A percentile compares a stretch with the other conserved stretches of the same genome.
phyloP scores from a whole-genome alignment of 2,329 filamentous ascomycete genomes.

The Epichloe brachyelytri region DNA sequence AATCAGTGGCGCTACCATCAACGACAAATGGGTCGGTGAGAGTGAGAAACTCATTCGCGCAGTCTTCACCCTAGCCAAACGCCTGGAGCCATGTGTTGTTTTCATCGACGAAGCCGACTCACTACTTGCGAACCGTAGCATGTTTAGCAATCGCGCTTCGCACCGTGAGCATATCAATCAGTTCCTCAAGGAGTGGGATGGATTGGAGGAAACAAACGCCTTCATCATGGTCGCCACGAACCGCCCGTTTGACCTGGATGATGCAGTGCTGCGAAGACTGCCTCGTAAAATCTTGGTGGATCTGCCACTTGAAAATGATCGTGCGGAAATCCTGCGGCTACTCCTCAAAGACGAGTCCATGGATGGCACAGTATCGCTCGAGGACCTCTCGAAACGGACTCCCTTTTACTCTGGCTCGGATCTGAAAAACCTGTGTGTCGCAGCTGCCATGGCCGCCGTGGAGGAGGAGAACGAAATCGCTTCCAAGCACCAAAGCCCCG shows the following conservation, averaged over 20 bases:
- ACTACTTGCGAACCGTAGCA: conserved; percentile 67
- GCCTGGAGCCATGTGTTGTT: conserved; percentile 81
- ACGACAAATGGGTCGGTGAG: conserved; percentile 93
- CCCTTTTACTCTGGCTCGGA: conserved; percentile 73
- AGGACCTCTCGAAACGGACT: conserved; percentile 51
- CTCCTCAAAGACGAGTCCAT: conserved; percentile 57
- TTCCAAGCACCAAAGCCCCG: conserved; percentile 23
- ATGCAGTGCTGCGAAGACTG: conserved; percentile 66
- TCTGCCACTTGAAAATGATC: conserved; percentile 52
- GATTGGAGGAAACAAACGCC: conserved; percentile 65
- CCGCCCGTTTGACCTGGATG: conserved; percentile 86
- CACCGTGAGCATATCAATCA: conserved; percentile 92
- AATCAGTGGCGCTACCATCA: conserved; percentile 79
- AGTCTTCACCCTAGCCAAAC: conserved; percentile 82
- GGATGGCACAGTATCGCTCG: conserved; percentile 46
- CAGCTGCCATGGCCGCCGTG: conserved; percentile 66
- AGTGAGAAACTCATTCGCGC: conserved; percentile 93
- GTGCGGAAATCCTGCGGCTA: conserved; percentile 56
- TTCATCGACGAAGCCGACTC: conserved; percentile 97
- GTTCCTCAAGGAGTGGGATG: conserved; percentile 94
- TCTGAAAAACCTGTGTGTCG: conserved; percentile 70
- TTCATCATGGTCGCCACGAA: conserved; percentile 99
- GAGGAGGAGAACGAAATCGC: conserved; percentile 52
- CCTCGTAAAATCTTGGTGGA: conserved; percentile 63
- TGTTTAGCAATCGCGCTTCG: conserved; percentile 49